phyloP scores from a whole-genome alignment of 495 filamentous ascomycete genomes.

The Hyphodiscus hymeniophilus region DNA sequence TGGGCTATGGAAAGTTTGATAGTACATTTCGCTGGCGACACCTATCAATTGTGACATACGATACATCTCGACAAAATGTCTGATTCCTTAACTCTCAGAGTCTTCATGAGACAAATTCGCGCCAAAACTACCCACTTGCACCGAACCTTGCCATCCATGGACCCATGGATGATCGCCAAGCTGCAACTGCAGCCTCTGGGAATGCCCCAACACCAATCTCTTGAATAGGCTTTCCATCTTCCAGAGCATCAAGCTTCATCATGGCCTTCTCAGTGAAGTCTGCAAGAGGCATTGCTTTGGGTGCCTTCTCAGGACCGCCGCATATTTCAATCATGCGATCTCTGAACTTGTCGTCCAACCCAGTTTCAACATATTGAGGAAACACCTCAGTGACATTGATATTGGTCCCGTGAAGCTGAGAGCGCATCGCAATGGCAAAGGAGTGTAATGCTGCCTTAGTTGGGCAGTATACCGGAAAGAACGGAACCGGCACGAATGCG shows the following conservation, averaged over 20 bases:
- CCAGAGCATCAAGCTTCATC: not conserved
- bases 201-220: not conserved
- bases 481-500: slow-evolving; percentile 24
- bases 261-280: slow-evolving; percentile 22
- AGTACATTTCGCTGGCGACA: too few relatives aligned
- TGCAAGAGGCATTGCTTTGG: slow-evolving; percentile 19
- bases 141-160: not conserved
- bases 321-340: slow-evolving; percentile 15
- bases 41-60: too few relatives aligned
- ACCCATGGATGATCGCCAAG: not conserved
- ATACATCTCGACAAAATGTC: too few relatives aligned
- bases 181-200: not conserved
- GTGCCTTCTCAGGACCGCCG: slow-evolving; percentile 23
- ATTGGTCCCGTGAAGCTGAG: slow-evolving; percentile 41
- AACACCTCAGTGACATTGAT: slow-evolving; percentile 28
- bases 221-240: not conserved
- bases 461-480: slow-evolving; percentile 30
- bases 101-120: too few relatives aligned
- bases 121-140: not conserved
- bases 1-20: too few relatives aligned
- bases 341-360: slow-evolving; percentile 24
- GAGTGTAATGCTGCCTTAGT: slow-evolving; percentile 29
- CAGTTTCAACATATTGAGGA: slow-evolving; percentile 32
- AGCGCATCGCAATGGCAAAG: slow-evolving; percentile 22
- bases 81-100: too few relatives aligned